Evolutionary conservation across 1,284 basidiomycete species (phyloP), one percentile per base, ranked within the genome.

Genomic region (Trichosporon sp.): DNA sequence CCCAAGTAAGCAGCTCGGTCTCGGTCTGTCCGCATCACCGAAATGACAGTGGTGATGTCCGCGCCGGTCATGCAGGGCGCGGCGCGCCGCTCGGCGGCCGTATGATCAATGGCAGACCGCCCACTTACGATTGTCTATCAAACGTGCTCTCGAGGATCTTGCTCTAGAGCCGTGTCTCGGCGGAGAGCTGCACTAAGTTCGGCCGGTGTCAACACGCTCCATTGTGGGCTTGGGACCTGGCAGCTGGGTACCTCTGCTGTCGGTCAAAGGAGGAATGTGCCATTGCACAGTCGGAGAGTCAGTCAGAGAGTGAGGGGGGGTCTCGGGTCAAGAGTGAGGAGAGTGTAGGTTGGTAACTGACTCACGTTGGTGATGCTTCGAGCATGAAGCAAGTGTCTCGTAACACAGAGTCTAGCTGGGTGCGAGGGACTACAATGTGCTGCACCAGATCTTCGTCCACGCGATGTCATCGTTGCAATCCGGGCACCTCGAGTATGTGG

Each of bases 311-410:
- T 4, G 16, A n/a, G 43, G 4, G 43, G 40, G 43, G 43, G 43
- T n/a, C 43, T 46, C 16, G 43, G 43, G 4, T 46, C 16, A n/a
- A 46, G n/a, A 14, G 43, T 46, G 43, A 46, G 43, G 16, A 16
- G 14, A n/a, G 43, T 12, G 16, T 46, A 46, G 43, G 43, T 46
- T 46, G 43, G 43, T 46, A 46, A 46, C 43, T 46, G 43, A n/a
- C 40, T 11, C 43, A 46, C 16, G 43, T n/a, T n/a, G 43, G 7
- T 46, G 43, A 46, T 46, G 16, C 43, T 46, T n/a, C 19, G 14
- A 54, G 51, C 21, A 54, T 54, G 19, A 54, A 26, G 51, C 19
- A 54, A 26, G 51, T 19, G 21, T 54, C 51, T 54, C 51, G 51
- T 54, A 54, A 54, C 43, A 54, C 8, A 2, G 19, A 54, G 11